phyloP scores from a whole-genome alignment of 129 eudicot genomes.

The Heracleum sosnowskyi region DNA sequence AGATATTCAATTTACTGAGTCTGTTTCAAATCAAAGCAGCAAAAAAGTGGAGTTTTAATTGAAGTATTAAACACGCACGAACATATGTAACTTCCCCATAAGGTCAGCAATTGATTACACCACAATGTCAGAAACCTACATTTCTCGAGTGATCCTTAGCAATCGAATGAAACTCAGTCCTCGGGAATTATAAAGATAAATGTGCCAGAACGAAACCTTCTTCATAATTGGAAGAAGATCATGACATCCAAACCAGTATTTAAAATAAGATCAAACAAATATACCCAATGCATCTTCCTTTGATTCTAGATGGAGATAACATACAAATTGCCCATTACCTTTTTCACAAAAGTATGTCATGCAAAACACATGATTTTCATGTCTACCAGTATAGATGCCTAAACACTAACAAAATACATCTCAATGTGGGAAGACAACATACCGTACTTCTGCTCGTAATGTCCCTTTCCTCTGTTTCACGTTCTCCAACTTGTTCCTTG shows the following conservation, averaged over 20 bases:
- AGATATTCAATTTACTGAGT: background rate
- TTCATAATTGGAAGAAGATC: too few relatives aligned
- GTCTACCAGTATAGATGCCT: background rate
- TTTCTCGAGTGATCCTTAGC: too few relatives aligned
- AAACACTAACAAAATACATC: background rate
- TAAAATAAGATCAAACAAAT: background rate
- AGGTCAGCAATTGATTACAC: too few relatives aligned
- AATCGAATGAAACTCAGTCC: too few relatives aligned
- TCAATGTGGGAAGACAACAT: conserved; percentile 12
- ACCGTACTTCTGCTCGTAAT: conserved; percentile 79
- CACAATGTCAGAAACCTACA: too few relatives aligned
- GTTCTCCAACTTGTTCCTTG: conserved; percentile 40
- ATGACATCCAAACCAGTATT: background rate
- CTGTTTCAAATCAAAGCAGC: background rate
- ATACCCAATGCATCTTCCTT: background rate
- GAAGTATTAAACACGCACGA: background rate
- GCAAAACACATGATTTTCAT: background rate
- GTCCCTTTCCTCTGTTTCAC: conserved; percentile 47
- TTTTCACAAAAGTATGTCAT: background rate
- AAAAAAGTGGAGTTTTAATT: background rate
- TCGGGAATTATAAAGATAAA: too few relatives aligned
- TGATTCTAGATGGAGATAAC: background rate
- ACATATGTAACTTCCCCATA: too few relatives aligned
- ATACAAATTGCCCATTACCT: background rate
- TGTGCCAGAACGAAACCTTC: too few relatives aligned